These are phyloP conservation scores for Pseudocercospora ulei DNA, from an alignment of 2,329 filamentous ascomycete species.

Conservation along the genomic window DNA sequence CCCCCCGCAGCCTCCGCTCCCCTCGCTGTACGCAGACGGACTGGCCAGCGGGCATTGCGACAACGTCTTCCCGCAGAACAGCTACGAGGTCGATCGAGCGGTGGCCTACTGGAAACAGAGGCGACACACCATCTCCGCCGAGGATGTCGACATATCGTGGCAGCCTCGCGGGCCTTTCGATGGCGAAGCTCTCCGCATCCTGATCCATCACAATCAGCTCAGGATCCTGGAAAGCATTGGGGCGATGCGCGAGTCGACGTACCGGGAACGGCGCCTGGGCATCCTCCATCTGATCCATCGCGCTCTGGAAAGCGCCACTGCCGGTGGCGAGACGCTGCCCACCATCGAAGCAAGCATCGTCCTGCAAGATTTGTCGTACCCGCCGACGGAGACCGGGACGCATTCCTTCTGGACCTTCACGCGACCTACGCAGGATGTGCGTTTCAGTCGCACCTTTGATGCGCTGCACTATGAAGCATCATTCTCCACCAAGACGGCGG, in stretches of 20 bases:
- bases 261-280: slow-evolving; percentile 13
- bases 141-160: slow-evolving; percentile 21
- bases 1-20: too few relatives aligned
- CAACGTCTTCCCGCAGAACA: too few relatives aligned
- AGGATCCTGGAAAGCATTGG: slow-evolving; percentile 19
- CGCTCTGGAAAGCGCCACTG: slow-evolving; percentile 16
- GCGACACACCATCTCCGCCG: slow-evolving; percentile 12
- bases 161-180: slow-evolving; percentile 23
- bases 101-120: slow-evolving; percentile 14
- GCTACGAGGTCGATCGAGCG: slow-evolving; percentile 38
- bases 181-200: slow-evolving; percentile 18
- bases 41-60: too few relatives aligned
- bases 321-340: slow-evolving; percentile 17
- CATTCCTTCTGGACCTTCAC: slow-evolving; percentile 15
- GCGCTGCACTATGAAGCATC: slow-evolving; percentile 8
- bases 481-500: background rate
- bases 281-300: slow-evolving; percentile 19
- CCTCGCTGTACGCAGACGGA: too few relatives aligned
- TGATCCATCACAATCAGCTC: slow-evolving; percentile 21
- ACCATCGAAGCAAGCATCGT: slow-evolving; percentile 21
- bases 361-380: slow-evolving; percentile 16
- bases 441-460: slow-evolving; percentile 9
- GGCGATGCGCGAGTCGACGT: slow-evolving; percentile 11
- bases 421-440: slow-evolving; percentile 5
- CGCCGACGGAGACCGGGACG: slow-evolving; percentile 12